Base-by-base conservation (phyloP, 805 yeast species). In the Myxozyma nipponensis region DNA sequence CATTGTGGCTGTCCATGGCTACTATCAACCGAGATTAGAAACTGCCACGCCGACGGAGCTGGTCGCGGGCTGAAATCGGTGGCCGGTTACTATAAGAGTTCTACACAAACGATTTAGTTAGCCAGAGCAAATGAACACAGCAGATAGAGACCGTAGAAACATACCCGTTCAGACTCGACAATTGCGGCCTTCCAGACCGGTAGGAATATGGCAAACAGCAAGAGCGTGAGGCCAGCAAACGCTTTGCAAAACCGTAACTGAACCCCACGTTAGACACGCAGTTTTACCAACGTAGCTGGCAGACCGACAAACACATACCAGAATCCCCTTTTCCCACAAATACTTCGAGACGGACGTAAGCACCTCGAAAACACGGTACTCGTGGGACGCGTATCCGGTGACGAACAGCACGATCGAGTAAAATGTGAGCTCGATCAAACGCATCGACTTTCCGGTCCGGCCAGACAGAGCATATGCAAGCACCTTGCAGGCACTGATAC, bases 41-140 rank as follows among this genome's bases (percentile, higher is more conserved):
- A 32, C 64, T 61, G 3, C 64, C 64, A 6, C 64, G 56, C 9
- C 64, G 61, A 23, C 63, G 52, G 10, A 61, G 48, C 39, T 61
- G 64, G 46, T 61, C 63, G 4, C 60, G 50, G 15, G 64, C 64
- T 5, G 64, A 61, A 21, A 59, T 36, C 15, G 46, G 25, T 18
- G 42, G 36, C 15, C 30, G 23, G 17, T 19, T 34, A 15, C 34
- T 18, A 22, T 17, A 9, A 25, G 4, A 4, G 21, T 9, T 13
- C 39, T 35, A 38, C 13, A 24, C 15, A 26, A 30, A 5, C n/a
- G n/a, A n/a, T n/a, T 30, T 19, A 42, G 45, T 21, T 6, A 30
- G 19, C 15, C n/a, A 23, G 36, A 25, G n/a, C 42, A 10, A 15
- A 23, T 10, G 6, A 7, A 7, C 6, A 23, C 42, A 39, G n/a